These are phyloP conservation scores for Spinellus fusiger DNA, from an alignment of 192 early-diverging fungal species.

Conservation along the genomic window DNA sequence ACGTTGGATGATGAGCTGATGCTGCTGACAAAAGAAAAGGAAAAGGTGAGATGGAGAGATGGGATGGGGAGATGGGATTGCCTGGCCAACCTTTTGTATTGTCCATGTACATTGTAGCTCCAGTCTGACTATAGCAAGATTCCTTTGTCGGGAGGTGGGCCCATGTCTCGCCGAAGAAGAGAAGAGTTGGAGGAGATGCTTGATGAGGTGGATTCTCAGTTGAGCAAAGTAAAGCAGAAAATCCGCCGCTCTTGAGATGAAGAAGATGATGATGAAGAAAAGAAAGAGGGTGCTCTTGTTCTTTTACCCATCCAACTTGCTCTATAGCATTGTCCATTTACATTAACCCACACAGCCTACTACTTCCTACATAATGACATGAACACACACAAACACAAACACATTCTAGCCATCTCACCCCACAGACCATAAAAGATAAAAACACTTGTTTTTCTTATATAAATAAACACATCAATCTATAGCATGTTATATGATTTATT, in stretches of 20 bases:
- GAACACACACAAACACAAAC: not conserved
- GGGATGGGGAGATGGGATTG: too few species aligned
- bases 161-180: slow-evolving; percentile 35
- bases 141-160: slow-evolving; percentile 45
- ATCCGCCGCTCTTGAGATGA: slow-evolving; percentile 23
- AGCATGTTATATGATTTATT: not conserved
- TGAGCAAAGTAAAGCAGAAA: slow-evolving; percentile 43
- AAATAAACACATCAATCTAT: not conserved
- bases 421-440: too few species aligned
- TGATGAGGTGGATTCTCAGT: slow-evolving; percentile 41
- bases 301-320: not conserved
- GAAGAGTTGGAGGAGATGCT: slow-evolving; percentile 45
- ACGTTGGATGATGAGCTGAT: slow-evolving; percentile 36
- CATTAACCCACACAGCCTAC: not conserved
- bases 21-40: slow-evolving; percentile 41
- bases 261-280: not conserved
- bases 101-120: too few species aligned
- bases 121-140: slow-evolving; percentile 46
- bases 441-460: not conserved
- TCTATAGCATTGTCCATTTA: not conserved
- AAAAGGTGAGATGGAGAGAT: slow-evolving; percentile 11
- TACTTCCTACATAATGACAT: not conserved
- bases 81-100: too few species aligned
- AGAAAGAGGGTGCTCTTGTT: too few species aligned
- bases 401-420: not conserved